Evolutionary conservation across 1,284 basidiomycete genomes (phyloP).

Genomic region (Irpex sp.): DNA sequence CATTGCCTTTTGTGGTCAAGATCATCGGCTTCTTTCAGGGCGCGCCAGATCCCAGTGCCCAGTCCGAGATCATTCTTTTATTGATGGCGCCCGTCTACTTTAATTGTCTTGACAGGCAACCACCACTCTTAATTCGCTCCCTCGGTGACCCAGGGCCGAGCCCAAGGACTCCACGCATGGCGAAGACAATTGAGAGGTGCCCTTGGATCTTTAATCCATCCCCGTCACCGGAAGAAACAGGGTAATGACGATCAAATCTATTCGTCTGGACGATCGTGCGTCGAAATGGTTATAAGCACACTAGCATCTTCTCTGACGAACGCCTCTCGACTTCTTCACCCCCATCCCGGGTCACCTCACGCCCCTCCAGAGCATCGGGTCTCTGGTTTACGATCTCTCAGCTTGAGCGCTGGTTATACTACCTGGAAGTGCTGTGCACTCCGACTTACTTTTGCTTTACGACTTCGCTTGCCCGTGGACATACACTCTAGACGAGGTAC

Average conservation of each 20-base stretch:
- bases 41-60: background rate
- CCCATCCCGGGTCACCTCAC: conserved; percentile 10
- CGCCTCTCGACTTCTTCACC: conserved; percentile 6
- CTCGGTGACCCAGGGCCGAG: background rate
- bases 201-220: background rate
- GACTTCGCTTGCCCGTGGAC: background rate
- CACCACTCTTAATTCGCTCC: background rate
- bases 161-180: background rate
- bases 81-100: background rate
- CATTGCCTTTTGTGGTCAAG: background rate
- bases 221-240: background rate
- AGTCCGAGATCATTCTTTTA: conserved; percentile 2
- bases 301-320: background rate
- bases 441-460: background rate
- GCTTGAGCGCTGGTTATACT: conserved; percentile 2
- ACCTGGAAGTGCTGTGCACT: conserved; percentile 15
- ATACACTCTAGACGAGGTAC: conserved; percentile 1
- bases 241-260: conserved; percentile 6
- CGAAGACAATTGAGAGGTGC: conserved; percentile 9
- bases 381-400: conserved; percentile 8
- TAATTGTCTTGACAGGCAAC: conserved; percentile 7
- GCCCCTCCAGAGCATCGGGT: conserved; percentile 13
- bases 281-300: conserved; percentile 12
- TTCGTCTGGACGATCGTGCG: conserved; percentile 6
- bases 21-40: background rate